These are phyloP conservation scores for Aureobasidium melanogenum DNA, from an alignment of 2,329 filamentous ascomycete species.

Conservation along the genomic window DNA sequence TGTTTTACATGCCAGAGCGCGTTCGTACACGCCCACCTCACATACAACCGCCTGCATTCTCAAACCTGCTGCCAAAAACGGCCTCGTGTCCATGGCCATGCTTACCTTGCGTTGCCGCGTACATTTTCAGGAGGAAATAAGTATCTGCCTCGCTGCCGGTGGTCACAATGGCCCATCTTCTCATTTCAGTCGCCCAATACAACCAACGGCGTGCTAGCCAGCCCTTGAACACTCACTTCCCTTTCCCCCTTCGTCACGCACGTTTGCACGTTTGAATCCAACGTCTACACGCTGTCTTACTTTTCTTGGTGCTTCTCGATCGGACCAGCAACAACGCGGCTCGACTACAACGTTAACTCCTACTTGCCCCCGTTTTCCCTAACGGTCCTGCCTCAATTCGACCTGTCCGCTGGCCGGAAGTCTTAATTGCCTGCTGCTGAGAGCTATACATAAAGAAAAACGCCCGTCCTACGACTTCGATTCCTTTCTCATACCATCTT, in stretches of 20 bases:
- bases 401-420: conserved; percentile 27
- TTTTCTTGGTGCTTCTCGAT: conserved; percentile 12
- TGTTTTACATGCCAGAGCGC: conserved; percentile 11
- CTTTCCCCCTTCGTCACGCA: conserved; percentile 11
- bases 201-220: conserved; percentile 12
- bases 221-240: not conserved
- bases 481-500: conserved; percentile 13
- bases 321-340: conserved; percentile 11
- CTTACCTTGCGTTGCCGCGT: conserved; percentile 10
- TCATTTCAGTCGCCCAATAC: conserved; percentile 13
- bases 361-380: conserved; percentile 5
- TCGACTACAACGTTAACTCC: conserved; percentile 10
- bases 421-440: conserved; percentile 16
- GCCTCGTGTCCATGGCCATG: conserved; percentile 7
- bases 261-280: conserved; percentile 12
- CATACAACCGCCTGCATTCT: conserved; percentile 6
- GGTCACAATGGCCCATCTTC: conserved; percentile 9
- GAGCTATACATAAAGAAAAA: conserved; percentile 19
- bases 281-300: conserved; percentile 12
- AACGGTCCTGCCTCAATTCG: conserved; percentile 13
- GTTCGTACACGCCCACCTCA: conserved; percentile 8
- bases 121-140: conserved; percentile 11
- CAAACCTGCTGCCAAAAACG: conserved; percentile 10
- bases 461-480: conserved; percentile 17
- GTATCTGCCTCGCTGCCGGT: conserved; percentile 9